These are phyloP conservation scores for Euptelea pleiosperma DNA, from an alignment of 164 flowering plant species.

Conservation along the genomic window DNA sequence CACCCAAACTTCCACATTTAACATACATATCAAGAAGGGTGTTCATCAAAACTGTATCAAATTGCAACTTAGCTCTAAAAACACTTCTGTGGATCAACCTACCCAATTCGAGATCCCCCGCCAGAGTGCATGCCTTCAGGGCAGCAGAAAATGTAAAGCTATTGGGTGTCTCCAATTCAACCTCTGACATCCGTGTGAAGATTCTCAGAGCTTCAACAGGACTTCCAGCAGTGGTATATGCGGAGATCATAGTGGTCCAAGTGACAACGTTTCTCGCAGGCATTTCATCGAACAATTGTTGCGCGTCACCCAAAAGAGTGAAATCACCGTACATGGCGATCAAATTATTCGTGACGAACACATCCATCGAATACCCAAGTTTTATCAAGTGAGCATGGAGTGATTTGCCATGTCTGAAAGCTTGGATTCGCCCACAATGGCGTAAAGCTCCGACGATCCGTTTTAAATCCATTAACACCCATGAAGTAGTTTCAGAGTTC, in stretches of 20 bases:
- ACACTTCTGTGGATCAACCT: slow-evolving; percentile 19
- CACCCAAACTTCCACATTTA: slow-evolving; percentile 23
- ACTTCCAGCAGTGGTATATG: slow-evolving; percentile 14
- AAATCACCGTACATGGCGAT: slow-evolving; percentile 24
- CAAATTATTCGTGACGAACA: slow-evolving; percentile 22
- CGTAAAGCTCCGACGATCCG: slow-evolving; percentile 7
- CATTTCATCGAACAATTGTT: slow-evolving; percentile 21
- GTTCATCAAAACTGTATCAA: slow-evolving; percentile 28
- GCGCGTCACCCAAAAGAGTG: slow-evolving; percentile 10
- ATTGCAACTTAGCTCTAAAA: slow-evolving; percentile 6
- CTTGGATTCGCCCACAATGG: slow-evolving; percentile 17
- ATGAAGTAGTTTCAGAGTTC: no score
- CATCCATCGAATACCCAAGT: slow-evolving; percentile 14
- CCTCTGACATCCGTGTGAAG: slow-evolving; percentile 14
- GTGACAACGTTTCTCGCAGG: slow-evolving; percentile 28
- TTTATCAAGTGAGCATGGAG: slow-evolving; percentile 23
- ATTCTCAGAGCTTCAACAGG: slow-evolving; percentile 18
- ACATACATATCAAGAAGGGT: slow-evolving; percentile 31
- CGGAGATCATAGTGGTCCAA: slow-evolving; percentile 33
- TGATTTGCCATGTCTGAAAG: slow-evolving; percentile 14
- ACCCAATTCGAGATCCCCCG: slow-evolving; percentile 24
- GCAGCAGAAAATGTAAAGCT: slow-evolving; percentile 22
- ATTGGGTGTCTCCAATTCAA: slow-evolving; percentile 20
- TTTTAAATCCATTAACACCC: slow-evolving; percentile 13
- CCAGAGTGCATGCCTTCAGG: slow-evolving; percentile 25